phyloP scores from a whole-genome alignment of 1,284 basidiomycete species.

The Puccinia brachypodii region DNA sequence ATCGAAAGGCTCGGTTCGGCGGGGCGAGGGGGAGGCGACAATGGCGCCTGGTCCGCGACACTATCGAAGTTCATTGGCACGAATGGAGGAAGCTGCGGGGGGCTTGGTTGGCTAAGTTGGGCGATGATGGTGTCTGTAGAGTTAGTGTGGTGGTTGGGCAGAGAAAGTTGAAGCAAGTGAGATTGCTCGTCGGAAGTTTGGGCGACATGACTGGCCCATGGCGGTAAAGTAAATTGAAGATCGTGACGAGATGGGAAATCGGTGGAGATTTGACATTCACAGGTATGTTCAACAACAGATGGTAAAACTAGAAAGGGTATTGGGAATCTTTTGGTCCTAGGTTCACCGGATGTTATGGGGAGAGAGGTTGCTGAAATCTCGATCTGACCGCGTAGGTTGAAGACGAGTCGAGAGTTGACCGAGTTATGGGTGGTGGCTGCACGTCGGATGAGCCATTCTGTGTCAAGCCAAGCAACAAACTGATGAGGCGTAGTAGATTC shows the following conservation, averaged over 20 bases:
- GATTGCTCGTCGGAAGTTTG: not conserved
- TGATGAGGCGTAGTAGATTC: slow-evolving; percentile 15
- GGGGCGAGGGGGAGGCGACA: not conserved
- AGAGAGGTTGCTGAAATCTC: not conserved
- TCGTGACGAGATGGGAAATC: not conserved
- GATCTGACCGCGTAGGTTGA: slow-evolving; percentile 38
- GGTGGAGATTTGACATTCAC: slow-evolving; percentile 20
- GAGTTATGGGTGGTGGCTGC: not conserved
- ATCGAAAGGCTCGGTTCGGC: slow-evolving; percentile 15
- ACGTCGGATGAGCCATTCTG: slow-evolving; percentile 17
- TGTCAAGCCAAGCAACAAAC: slow-evolving; percentile 29
- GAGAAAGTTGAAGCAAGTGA: not conserved
- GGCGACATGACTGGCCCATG: slow-evolving; percentile 4
- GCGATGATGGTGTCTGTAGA: slow-evolving; percentile 5
- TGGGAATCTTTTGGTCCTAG: not conserved
- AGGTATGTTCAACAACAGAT: slow-evolving; percentile 29
- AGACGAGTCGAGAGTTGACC: not conserved
- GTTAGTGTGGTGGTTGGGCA: not conserved
- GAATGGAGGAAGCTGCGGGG: not conserved
- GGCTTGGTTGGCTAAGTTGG: not conserved
- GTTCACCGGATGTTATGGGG: not conserved
- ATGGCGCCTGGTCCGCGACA: not conserved
- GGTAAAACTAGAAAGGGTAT: slow-evolving; percentile 34
- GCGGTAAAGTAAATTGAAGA: slow-evolving; percentile 20
- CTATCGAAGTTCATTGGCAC: not conserved